Percentiles rank a stretch among this genome's conserved stretches.
Conservation (phyloP, 805 yeast species). For the Suhomyces xylopsoci region DNA sequence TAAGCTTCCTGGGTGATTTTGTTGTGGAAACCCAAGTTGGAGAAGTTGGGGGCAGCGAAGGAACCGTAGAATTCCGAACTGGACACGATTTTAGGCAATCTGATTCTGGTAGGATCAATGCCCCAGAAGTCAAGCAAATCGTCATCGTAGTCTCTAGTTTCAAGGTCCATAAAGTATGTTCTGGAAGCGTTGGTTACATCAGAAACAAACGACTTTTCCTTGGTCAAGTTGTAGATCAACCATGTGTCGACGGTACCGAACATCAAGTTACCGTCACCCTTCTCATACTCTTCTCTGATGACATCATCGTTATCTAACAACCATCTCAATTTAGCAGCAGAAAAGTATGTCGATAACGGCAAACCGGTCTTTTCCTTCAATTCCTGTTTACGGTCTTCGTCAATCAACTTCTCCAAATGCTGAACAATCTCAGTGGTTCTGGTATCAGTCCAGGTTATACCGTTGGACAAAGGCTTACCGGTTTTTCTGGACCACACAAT, state of each 20-base stretch:
- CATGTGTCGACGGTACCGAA: constrained; percentile 95
- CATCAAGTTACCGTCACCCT: constrained; percentile 69
- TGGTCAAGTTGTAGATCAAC: constrained; percentile 82
- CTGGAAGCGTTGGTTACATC: constrained; percentile 92
- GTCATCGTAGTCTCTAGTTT: constrained; percentile 70
- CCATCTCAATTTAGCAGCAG: constrained; percentile 90
- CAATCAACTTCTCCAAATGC: constrained; percentile 52
- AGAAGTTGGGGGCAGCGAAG: constrained; percentile 59
- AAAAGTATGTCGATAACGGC: constrained; percentile 87
- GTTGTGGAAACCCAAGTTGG: constrained; percentile 49
- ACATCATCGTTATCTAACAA: constrained; percentile 72
- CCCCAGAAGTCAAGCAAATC: constrained; percentile 76
- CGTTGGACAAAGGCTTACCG: constrained; percentile 79
- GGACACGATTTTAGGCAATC: constrained; percentile 74
- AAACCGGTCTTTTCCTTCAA: constrained; percentile 72
- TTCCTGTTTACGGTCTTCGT: constrained; percentile 53
- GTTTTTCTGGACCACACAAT: constrained; percentile 82
- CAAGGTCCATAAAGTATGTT: constrained; percentile 84
- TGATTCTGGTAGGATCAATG: constrained; percentile 62
- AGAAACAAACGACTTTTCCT: constrained; percentile 65
- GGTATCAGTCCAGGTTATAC: constrained; percentile 96
- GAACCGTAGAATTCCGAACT: constrained; percentile 77
- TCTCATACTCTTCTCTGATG: constrained; percentile 65
- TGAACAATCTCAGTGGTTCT: constrained; percentile 74
- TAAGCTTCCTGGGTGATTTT: constrained; percentile 51